A percentile compares a stretch with the other conserved stretches of the same genome.
Conservation (phyloP, 192 early-diverging fungal genomes). For the Coemansia sp. region DNA sequence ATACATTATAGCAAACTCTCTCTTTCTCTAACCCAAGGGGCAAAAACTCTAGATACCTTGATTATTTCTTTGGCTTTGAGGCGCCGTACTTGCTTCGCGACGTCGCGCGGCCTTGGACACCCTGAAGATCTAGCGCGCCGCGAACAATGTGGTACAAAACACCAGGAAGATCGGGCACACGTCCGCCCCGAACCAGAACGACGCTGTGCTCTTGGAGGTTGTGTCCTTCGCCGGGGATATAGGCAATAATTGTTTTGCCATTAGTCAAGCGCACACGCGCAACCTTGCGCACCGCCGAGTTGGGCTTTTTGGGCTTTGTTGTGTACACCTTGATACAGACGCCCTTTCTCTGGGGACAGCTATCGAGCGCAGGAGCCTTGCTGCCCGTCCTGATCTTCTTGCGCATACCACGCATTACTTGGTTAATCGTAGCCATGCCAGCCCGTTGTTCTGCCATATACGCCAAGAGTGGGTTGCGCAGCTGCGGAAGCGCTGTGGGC, state of each 20-base stretch:
- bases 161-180: conserved; percentile 97
- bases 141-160: conserved; percentile 93
- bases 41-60: conserved; percentile 11
- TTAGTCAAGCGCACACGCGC: conserved; percentile 91
- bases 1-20: neutral
- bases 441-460: conserved; percentile 26
- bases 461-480: conserved; percentile 2
- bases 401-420: conserved; percentile 85
- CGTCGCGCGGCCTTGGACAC: conserved; percentile 81
- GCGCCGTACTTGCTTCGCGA: conserved; percentile 93
- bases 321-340: conserved; percentile 96
- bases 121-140: conserved; percentile 92
- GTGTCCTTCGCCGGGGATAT: conserved; percentile 99
- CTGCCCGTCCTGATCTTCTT: conserved; percentile 66
- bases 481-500: conserved; percentile 4
- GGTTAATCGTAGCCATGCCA: conserved; percentile 87
- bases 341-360: conserved; percentile 87
- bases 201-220: conserved; percentile 98
- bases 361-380: conserved; percentile 82
- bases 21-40: neutral
- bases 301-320: conserved; percentile 97
- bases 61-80: conserved; percentile 67
- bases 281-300: conserved; percentile 95
- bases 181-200: conserved; percentile 91
- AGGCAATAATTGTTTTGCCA: conserved; percentile 88